Evolutionary conservation across 2,329 filamentous ascomycete genomes (phyloP).

Genomic region (Fusarium tanahbumbuense): DNA sequence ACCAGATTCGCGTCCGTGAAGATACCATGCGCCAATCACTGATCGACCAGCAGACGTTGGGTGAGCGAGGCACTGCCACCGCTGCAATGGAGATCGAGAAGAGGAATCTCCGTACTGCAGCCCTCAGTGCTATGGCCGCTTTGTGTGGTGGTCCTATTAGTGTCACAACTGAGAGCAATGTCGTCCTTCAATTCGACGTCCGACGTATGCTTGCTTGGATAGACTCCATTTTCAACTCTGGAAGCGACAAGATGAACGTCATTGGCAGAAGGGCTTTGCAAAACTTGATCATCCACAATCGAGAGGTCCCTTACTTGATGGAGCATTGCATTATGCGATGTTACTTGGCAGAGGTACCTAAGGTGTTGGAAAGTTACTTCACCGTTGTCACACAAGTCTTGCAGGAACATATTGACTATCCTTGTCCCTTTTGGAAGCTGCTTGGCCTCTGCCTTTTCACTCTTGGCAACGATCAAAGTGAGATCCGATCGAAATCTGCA

Average conservation of each 20-base stretch:
- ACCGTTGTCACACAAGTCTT: constrained; percentile 90
- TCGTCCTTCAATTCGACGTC: constrained; percentile 90
- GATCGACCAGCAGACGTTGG: constrained; percentile 80
- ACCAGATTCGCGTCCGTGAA: constrained; percentile 82
- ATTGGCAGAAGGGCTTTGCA: constrained; percentile 90
- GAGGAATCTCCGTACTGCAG: constrained; percentile 87
- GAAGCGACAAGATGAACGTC: constrained; percentile 89
- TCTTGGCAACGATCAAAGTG: constrained; percentile 89
- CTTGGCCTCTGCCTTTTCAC: constrained; percentile 90
- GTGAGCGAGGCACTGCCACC: constrained; percentile 81
- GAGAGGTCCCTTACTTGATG: constrained; percentile 84
- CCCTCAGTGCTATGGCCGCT: constrained; percentile 93
- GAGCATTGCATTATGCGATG: constrained; percentile 93
- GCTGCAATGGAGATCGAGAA: constrained; percentile 98
- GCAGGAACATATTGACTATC: constrained; percentile 83
- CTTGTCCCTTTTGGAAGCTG: constrained; percentile 89
- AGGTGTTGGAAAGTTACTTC: constrained; percentile 95
- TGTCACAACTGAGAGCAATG: constrained; percentile 87
- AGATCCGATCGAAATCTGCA: constrained; percentile 89
- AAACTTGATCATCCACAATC: constrained; percentile 91
- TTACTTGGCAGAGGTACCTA: constrained; percentile 82
- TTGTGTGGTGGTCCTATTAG: constrained; percentile 88
- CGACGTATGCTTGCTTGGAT: constrained; percentile 95
- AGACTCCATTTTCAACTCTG: constrained; percentile 91
- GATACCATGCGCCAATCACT: constrained; percentile 88